phyloP scores from a whole-genome alignment of 768 basidiomycete species.

The Leccinum barrowsii region DNA sequence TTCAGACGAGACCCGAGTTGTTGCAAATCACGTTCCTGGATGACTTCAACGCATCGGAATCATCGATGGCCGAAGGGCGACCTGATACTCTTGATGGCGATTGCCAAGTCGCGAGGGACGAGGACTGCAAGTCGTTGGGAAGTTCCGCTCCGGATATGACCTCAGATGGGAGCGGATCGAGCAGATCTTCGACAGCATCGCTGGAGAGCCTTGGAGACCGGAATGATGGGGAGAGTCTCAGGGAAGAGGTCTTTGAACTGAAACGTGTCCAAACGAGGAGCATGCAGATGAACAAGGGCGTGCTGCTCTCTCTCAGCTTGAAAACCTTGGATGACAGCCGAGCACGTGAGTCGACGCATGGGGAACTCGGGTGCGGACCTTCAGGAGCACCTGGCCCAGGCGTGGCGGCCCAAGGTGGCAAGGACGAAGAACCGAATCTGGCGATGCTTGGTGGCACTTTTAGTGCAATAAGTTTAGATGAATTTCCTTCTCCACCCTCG shows the following conservation, averaged over 20 bases:
- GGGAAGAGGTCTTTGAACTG: constrained; percentile 41
- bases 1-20: neutral
- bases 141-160: constrained; percentile 26
- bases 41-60: neutral
- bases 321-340: constrained; percentile 6
- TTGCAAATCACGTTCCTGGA: neutral
- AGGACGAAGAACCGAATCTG: constrained; percentile 17
- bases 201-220: constrained; percentile 21
- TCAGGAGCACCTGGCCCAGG: neutral
- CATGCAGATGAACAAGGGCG: constrained; percentile 47
- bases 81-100: neutral
- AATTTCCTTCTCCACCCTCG: constrained; percentile 46
- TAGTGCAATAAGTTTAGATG: constrained; percentile 42
- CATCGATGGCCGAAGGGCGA: neutral
- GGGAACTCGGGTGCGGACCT: neutral
- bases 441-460: constrained; percentile 33
- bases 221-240: constrained; percentile 14
- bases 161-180: constrained; percentile 20
- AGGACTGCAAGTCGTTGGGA: constrained; percentile 19
- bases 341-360: neutral
- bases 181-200: constrained; percentile 22
- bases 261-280: constrained; percentile 47
- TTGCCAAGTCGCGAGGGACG: constrained; percentile 1
- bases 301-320: constrained; percentile 35
- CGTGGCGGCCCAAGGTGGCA: constrained; percentile 3